Conservation (phyloP, 2,329 filamentous ascomycete genomes). For the Botryotinia convoluta region DNA sequence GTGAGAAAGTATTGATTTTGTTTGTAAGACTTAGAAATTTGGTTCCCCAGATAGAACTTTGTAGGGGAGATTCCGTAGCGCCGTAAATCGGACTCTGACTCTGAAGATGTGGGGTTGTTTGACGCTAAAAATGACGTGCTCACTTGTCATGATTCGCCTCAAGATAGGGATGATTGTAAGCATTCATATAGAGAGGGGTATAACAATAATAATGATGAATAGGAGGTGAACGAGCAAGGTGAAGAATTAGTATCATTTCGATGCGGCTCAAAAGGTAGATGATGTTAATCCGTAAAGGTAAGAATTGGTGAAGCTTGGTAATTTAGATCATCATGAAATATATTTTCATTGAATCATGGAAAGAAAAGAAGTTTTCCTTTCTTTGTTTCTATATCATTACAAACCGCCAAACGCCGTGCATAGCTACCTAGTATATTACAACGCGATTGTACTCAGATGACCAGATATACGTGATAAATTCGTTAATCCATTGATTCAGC, state of each 20-base stretch:
- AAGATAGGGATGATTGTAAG: background rate
- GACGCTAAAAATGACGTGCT: slow-evolving; percentile 21
- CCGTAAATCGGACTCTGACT: slow-evolving; percentile 10
- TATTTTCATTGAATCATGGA: slow-evolving; percentile 6
- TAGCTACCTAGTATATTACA: slow-evolving; percentile 26
- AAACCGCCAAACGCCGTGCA: slow-evolving; percentile 20
- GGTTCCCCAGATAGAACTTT: slow-evolving; percentile 9
- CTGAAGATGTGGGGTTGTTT: slow-evolving; percentile 16
- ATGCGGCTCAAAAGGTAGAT: background rate
- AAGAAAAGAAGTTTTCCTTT: background rate
- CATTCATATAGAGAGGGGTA: background rate
- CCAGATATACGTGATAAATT: background rate
- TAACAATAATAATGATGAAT: background rate
- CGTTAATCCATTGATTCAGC: slow-evolving; percentile 34
- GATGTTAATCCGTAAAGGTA: background rate
- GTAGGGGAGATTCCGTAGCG: background rate
- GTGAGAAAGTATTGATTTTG: background rate
- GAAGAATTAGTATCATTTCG: background rate
- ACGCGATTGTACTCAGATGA: slow-evolving; percentile 8
- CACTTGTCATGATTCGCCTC: slow-evolving; percentile 7
- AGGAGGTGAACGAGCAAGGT: background rate
- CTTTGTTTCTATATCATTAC: slow-evolving; percentile 8
- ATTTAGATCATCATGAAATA: background rate
- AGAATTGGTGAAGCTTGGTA: background rate
- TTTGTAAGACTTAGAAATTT: slow-evolving; percentile 10